Percentiles rank a stretch among this genome's conserved stretches.
phyloP scores from a whole-genome alignment of 1,139 yeast genomes.

The Yamadazyma friedrichii region DNA sequence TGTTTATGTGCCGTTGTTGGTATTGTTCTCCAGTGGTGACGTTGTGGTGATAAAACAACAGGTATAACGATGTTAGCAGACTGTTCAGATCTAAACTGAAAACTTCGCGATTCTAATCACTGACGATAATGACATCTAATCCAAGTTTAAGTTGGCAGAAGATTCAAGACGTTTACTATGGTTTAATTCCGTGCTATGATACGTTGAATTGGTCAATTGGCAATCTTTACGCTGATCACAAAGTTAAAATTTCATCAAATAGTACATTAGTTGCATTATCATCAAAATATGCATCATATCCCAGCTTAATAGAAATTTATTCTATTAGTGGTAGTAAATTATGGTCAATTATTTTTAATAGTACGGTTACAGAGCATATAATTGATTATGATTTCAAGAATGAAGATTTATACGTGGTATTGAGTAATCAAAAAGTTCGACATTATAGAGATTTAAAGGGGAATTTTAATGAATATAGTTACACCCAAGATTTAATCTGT shows the following conservation, averaged over 20 bases:
- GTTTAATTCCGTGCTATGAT: slow-evolving; percentile 46
- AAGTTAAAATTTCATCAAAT: slow-evolving; percentile 27
- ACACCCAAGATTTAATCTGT: slow-evolving; percentile 30
- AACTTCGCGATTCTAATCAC: not conserved
- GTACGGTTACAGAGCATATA: slow-evolving; percentile 52
- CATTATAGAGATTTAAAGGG: slow-evolving; percentile 70
- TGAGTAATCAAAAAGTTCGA: slow-evolving; percentile 57
- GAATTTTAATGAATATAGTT: slow-evolving; percentile 52
- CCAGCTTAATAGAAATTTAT: slow-evolving; percentile 47
- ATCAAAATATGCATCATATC: slow-evolving; percentile 30
- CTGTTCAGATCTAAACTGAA: no score
- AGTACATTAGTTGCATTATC: slow-evolving; percentile 39
- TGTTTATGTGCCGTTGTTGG: no score
- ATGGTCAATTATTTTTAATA: slow-evolving; percentile 50
- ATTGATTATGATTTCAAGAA: slow-evolving; percentile 55
- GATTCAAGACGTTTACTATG: slow-evolving; percentile 60
- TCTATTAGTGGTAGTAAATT: slow-evolving; percentile 52
- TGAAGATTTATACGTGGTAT: slow-evolving; percentile 63
- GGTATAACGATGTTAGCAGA: no score
- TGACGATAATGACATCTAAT: slow-evolving; percentile 18
- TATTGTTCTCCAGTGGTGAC: not conserved
- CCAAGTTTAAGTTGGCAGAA: slow-evolving; percentile 63
- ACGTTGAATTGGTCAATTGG: slow-evolving; percentile 36
- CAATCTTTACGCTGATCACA: slow-evolving; percentile 28
- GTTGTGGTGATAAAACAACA: no score